A percentile compares a stretch with the other conserved stretches of the same genome.
phyloP scores from a whole-genome alignment of 192 early-diverging fungal genomes.

The Coemansia sp. region DNA sequence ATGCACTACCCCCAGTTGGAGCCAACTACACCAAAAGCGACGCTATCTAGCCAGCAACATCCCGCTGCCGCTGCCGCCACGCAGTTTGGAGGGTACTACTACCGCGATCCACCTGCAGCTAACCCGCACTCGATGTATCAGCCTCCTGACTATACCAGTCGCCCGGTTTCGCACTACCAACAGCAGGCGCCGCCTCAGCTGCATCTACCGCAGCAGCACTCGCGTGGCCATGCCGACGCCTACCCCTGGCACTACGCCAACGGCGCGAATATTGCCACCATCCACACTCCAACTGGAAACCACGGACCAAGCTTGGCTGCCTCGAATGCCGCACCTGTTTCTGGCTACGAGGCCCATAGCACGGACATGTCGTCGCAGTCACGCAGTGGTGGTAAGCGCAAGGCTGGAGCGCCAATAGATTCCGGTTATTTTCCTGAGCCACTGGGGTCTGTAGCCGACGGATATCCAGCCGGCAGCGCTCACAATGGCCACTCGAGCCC shows the following conservation, averaged over 20 bases:
- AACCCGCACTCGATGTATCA: conserved; percentile 13
- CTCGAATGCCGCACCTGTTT: neutral
- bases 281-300: conserved; percentile 12
- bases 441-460: conserved; percentile 11
- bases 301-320: neutral
- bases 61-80: neutral
- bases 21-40: conserved; percentile 11
- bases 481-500: conserved; percentile 22
- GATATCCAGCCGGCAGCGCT: neutral
- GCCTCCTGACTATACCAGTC: conserved; percentile 4
- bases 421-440: conserved; percentile 50
- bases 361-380: conserved; percentile 20
- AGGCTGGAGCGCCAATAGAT: conserved; percentile 38
- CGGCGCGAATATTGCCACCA: conserved; percentile 6
- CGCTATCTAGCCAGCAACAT: conserved; percentile 21
- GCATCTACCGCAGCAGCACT: conserved; percentile 12
- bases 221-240: conserved; percentile 17
- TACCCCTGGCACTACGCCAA: conserved; percentile 34
- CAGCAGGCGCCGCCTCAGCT: conserved; percentile 14
- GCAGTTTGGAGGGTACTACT: conserved; percentile 23
- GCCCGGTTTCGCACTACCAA: conserved; percentile 13
- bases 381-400: conserved; percentile 38
- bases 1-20: conserved; percentile 2
- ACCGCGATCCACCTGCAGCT: conserved; percentile 29
- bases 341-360: conserved; percentile 5